Evolutionary conservation across 176 grass and related monocot genomes (phyloP).

Genomic region (Juncus inflexus): DNA sequence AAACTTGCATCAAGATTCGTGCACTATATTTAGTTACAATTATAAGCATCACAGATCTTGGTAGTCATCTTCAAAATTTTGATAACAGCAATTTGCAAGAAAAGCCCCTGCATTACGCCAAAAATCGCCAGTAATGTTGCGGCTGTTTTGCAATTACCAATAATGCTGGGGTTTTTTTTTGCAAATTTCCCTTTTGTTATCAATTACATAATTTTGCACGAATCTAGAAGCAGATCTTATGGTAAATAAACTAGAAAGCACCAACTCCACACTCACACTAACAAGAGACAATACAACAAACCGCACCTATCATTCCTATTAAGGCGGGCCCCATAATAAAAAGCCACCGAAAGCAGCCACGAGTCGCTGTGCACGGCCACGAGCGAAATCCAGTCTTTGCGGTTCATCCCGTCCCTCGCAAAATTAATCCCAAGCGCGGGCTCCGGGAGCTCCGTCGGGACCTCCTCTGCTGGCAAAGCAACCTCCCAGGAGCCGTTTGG

Average conservation of each 20-base stretch:
- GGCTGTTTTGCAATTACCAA: too few species aligned
- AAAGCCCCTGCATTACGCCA: too few species aligned
- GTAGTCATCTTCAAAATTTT: too few species aligned
- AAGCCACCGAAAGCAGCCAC: constrained; percentile 43
- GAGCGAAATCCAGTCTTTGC: constrained; percentile 44
- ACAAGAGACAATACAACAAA: background rate
- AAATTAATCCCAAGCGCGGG: constrained; percentile 42
- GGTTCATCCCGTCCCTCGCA: constrained; percentile 38
- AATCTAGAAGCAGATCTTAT: too few species aligned
- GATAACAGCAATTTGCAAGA: too few species aligned
- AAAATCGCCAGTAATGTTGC: too few species aligned
- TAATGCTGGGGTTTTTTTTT: too few species aligned
- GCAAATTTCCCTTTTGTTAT: too few species aligned
- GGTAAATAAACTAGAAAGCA: too few species aligned
- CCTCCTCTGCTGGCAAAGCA: constrained; percentile 36
- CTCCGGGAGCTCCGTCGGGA: constrained; percentile 40
- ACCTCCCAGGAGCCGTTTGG: constrained; percentile 39
- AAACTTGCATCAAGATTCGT: background rate
- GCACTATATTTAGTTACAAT: background rate
- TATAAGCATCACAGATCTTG: too few species aligned
- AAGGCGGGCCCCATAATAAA: constrained; percentile 36
- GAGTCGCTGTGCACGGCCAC: constrained; percentile 41
- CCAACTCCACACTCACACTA: background rate
- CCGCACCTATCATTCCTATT: constrained; percentile 37
- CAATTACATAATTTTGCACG: too few species aligned